These are phyloP conservation scores for Cladosporium halotolerans DNA, from an alignment of 2,329 filamentous ascomycete genomes.

Conservation along the genomic window DNA sequence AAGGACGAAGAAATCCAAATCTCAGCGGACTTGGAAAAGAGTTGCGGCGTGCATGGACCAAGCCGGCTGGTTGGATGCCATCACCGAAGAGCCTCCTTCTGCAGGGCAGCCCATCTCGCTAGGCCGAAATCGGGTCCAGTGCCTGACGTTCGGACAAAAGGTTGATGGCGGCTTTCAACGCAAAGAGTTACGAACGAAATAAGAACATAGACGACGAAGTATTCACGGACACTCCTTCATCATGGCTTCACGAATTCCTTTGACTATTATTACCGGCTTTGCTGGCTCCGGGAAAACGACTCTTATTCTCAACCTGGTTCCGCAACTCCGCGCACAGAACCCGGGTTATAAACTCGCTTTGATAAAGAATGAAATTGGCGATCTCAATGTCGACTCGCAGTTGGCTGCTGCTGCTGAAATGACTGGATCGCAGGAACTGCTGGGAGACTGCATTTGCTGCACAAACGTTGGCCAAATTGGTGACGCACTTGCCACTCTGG, in stretches of 20 bases:
- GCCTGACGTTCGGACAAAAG: slow-evolving; percentile 2
- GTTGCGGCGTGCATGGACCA: neutral
- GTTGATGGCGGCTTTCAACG: slow-evolving; percentile 2
- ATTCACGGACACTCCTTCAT: neutral
- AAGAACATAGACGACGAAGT: neutral
- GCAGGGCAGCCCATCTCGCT: neutral
- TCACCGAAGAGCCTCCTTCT: neutral
- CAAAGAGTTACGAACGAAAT: neutral
- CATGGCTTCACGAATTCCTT: slow-evolving; percentile 53
- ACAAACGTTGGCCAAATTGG: slow-evolving; percentile 90
- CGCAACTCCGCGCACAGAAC: slow-evolving; percentile 81
- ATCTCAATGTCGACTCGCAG: slow-evolving; percentile 87
- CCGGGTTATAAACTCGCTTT: slow-evolving; percentile 86
- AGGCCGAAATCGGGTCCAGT: slow-evolving; percentile 3
- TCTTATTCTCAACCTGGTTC: slow-evolving; percentile 85
- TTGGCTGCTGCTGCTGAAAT: slow-evolving; percentile 78
- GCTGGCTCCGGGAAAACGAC: slow-evolving; percentile 95
- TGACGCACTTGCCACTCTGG: slow-evolving; percentile 71
- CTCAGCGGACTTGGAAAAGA: neutral
- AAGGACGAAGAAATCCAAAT: neutral
- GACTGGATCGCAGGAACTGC: slow-evolving; percentile 81
- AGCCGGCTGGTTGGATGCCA: neutral
- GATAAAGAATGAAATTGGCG: slow-evolving; percentile 97
- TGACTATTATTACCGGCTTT: slow-evolving; percentile 95
- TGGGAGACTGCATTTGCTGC: slow-evolving; percentile 98